A percentile compares a stretch with the other conserved stretches of the same genome.
phyloP scores from a whole-genome alignment of 1,284 basidiomycete species.

The Moesziomyces globuligerus region DNA sequence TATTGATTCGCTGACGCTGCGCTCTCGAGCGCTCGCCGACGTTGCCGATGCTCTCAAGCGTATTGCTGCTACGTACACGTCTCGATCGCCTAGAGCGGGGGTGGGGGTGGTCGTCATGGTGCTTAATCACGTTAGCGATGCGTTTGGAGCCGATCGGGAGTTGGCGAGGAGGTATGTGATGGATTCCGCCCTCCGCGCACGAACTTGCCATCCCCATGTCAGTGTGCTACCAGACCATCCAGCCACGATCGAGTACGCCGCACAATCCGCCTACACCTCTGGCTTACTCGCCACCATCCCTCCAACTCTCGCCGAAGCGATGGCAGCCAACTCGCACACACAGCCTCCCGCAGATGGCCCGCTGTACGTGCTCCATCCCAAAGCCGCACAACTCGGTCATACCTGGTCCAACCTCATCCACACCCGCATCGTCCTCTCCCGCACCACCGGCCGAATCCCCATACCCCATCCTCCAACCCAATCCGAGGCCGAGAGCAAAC shows the following conservation, averaged over 20 bases:
- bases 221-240: conserved; percentile 12
- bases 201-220: background rate
- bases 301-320: conserved; percentile 21
- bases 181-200: conserved; percentile 13
- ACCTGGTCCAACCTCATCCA: conserved; percentile 56
- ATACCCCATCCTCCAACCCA: background rate
- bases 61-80: conserved; percentile 6
- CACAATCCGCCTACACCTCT: conserved; percentile 27
- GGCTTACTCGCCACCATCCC: conserved; percentile 34
- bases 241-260: conserved; percentile 14
- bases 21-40: conserved; percentile 38
- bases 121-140: conserved; percentile 58
- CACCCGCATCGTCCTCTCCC: conserved; percentile 40
- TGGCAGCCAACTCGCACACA: background rate
- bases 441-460: conserved; percentile 21
- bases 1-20: conserved; percentile 29
- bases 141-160: conserved; percentile 47
- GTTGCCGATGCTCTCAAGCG: conserved; percentile 45
- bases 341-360: conserved; percentile 1
- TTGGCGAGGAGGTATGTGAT: conserved; percentile 35
- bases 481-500: background rate
- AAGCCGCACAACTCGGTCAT: conserved; percentile 52
- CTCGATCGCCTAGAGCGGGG: background rate
- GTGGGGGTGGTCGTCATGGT: conserved; percentile 32
- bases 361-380: conserved; percentile 23